These are phyloP conservation scores for Silene vulgaris DNA, from an alignment of 179 eudicot genomes.

Conservation along the genomic window DNA sequence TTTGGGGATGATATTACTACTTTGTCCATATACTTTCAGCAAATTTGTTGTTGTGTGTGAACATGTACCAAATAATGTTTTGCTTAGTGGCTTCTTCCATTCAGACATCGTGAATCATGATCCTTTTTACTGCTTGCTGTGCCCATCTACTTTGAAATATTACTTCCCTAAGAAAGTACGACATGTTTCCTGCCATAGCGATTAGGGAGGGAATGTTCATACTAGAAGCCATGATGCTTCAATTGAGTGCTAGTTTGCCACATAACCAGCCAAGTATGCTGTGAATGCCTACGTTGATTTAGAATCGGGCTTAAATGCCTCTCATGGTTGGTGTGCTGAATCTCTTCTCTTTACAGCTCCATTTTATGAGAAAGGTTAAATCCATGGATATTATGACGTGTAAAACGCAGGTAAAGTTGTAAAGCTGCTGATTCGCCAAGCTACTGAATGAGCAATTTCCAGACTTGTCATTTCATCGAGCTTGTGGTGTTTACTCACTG, in stretches of 20 bases:
- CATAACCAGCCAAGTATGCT: not conserved
- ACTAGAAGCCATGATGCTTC: not conserved
- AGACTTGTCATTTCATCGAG: not conserved
- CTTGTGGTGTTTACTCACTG: no score
- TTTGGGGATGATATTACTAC: not conserved
- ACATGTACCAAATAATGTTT: not conserved
- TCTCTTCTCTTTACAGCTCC: not conserved
- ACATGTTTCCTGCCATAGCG: not conserved
- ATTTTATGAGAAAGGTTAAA: not conserved
- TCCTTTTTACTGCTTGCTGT: not conserved
- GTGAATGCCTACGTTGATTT: not conserved
- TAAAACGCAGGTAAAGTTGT: constrained; percentile 16
- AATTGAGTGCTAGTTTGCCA: not conserved
- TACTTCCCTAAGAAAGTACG: not conserved
- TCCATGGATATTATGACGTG: not conserved
- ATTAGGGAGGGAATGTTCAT: not conserved
- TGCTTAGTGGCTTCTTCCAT: not conserved
- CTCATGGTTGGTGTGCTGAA: not conserved
- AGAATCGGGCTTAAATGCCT: not conserved
- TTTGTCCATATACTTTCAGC: constrained; percentile 10
- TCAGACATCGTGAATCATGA: no score
- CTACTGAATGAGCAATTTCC: not conserved
- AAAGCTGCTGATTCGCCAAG: not conserved
- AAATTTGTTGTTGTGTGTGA: no score
- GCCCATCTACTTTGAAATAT: not conserved